Conservation (phyloP, 1,284 basidiomycete species). For the Nidula niveotomentosa region DNA sequence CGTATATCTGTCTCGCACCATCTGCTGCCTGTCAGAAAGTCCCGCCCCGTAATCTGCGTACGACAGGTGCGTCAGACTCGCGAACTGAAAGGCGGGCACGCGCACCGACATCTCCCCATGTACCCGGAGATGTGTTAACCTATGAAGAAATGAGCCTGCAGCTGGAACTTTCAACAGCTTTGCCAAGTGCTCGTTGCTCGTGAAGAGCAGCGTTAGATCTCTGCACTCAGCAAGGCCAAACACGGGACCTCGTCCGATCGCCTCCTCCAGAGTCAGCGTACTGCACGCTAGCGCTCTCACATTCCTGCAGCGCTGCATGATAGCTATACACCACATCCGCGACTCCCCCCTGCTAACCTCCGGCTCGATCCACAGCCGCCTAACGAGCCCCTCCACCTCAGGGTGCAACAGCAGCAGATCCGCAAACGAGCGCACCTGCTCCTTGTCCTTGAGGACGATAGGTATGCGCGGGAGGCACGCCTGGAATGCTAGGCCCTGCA, state of each 20-base stretch:
- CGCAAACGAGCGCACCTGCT: conserved; percentile 13
- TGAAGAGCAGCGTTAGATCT: conserved; percentile 13
- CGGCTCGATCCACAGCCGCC: conserved; percentile 16
- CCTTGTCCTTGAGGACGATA: conserved; percentile 12
- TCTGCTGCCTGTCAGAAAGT: neutral
- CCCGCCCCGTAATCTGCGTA: conserved; percentile 8
- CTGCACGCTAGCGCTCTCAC: conserved; percentile 16
- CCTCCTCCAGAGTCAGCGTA: conserved; percentile 8
- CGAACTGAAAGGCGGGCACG: conserved; percentile 1
- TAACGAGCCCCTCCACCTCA: conserved; percentile 9
- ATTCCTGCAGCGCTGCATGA: conserved; percentile 14
- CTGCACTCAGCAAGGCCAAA: conserved; percentile 13
- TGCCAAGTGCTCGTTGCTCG: conserved; percentile 12
- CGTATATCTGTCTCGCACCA: conserved; percentile 4
- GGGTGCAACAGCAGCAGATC: conserved; percentile 5
- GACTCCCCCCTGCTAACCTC: conserved; percentile 8
- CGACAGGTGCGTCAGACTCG: conserved; percentile 14
- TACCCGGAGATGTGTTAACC: conserved; percentile 17
- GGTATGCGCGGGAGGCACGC: conserved; percentile 18
- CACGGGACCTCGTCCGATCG: conserved; percentile 6
- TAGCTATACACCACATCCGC: conserved; percentile 6
- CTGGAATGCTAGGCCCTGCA: conserved; percentile 11
- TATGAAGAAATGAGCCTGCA: conserved; percentile 10
- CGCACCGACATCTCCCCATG: conserved; percentile 12
- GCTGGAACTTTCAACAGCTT: conserved; percentile 6